Evolutionary conservation across 768 basidiomycete genomes (phyloP).

Genomic region (Podaxis sp.): DNA sequence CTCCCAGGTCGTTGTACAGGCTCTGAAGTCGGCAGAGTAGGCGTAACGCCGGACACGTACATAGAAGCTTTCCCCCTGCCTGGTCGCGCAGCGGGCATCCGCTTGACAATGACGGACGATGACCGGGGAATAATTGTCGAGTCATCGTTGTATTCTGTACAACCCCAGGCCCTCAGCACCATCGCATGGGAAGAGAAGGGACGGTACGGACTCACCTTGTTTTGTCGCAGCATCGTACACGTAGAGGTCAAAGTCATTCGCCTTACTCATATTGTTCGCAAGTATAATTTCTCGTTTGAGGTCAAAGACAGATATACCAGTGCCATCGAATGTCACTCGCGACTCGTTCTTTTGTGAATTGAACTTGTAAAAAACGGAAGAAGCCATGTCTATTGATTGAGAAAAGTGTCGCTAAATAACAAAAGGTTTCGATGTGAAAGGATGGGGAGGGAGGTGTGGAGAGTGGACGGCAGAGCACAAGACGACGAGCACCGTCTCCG

Average conservation of each 20-base stretch:
- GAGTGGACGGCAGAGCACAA: neutral
- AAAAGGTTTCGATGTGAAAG: slow-evolving; percentile 8
- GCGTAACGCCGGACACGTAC: slow-evolving; percentile 58
- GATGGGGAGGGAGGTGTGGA: neutral
- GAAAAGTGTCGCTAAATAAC: slow-evolving; percentile 16
- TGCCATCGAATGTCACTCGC: slow-evolving; percentile 95
- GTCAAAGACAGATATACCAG: slow-evolving; percentile 98
- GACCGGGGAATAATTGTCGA: slow-evolving; percentile 90
- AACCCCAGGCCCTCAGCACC: neutral
- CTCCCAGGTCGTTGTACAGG: slow-evolving; percentile 37
- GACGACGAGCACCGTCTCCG: neutral
- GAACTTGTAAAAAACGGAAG: slow-evolving; percentile 98
- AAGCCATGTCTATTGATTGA: slow-evolving; percentile 60
- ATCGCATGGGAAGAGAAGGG: neutral
- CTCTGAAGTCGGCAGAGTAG: slow-evolving; percentile 49
- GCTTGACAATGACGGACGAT: slow-evolving; percentile 90
- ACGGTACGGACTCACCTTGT: slow-evolving; percentile 67
- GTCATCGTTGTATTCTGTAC: slow-evolving; percentile 90
- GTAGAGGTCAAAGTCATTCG: slow-evolving; percentile 93
- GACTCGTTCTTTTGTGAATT: slow-evolving; percentile 94
- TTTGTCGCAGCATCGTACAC: slow-evolving; percentile 82
- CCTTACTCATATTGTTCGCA: slow-evolving; percentile 94
- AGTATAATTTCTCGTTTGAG: slow-evolving; percentile 98
- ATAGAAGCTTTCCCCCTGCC: slow-evolving; percentile 82
- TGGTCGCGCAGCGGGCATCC: slow-evolving; percentile 77